These are phyloP conservation scores for Gymnopilus dilepis DNA, from an alignment of 768 basidiomycete genomes.

Conservation along the genomic window DNA sequence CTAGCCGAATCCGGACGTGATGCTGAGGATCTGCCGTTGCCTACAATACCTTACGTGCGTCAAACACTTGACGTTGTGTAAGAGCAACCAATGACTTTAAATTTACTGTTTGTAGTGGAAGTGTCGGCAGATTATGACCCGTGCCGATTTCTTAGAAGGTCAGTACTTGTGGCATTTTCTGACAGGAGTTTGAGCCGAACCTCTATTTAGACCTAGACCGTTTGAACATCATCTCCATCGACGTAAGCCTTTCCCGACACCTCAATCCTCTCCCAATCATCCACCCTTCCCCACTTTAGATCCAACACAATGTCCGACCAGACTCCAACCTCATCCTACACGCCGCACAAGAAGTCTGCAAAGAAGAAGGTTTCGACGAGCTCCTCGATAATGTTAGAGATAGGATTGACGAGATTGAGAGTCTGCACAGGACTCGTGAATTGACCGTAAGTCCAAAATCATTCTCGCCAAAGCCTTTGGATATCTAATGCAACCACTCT, in stretches of 20 bases:
- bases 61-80: slow-evolving; percentile 2
- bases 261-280: not conserved
- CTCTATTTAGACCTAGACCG: slow-evolving; percentile 61
- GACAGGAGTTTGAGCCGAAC: not conserved
- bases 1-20: slow-evolving; percentile 31
- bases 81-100: not conserved
- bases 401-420: slow-evolving; percentile 88
- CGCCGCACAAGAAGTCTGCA: slow-evolving; percentile 72
- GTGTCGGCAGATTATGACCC: slow-evolving; percentile 83
- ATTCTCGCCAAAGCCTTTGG: not conserved
- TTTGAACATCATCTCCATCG: slow-evolving; percentile 77
- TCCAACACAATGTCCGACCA: slow-evolving; percentile 76
- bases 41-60: slow-evolving; percentile 65
- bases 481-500: not conserved
- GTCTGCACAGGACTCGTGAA: slow-evolving; percentile 78
- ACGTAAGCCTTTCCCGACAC: slow-evolving; percentile 50
- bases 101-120: slow-evolving; percentile 48
- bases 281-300: slow-evolving; percentile 39
- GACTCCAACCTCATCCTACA: slow-evolving; percentile 81
- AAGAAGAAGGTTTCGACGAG: slow-evolving; percentile 82
- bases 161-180: slow-evolving; percentile 20
- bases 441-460: slow-evolving; percentile 56
- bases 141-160: slow-evolving; percentile 85
- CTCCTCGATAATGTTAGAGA: slow-evolving; percentile 72
- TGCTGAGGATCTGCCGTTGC: slow-evolving; percentile 55